Base-by-base conservation (phyloP, 1,139 yeast species). In the Meyerozyma athensensis region DNA sequence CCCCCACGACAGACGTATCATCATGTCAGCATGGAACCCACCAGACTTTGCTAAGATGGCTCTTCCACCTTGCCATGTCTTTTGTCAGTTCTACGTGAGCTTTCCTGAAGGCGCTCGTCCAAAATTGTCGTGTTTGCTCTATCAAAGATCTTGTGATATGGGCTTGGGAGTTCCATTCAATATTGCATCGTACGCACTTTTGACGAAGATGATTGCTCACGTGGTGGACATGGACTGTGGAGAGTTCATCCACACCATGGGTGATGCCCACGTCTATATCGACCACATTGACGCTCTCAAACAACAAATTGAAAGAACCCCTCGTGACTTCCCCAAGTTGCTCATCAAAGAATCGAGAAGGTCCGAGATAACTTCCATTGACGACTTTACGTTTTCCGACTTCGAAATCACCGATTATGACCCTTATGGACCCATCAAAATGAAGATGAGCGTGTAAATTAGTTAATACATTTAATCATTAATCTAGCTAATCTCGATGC, bases 121-220 rank as follows among this genome's bases (percentile, higher is more conserved):
- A 24, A 79, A 71, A 53, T 72, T 92, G 41, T 84, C 94, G 10
- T 94, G 98, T 59, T 76, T 84, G 43, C 68, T 92, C 65, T 92
- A 94, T 62, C 99, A 92, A 64, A 77, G 99, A 53, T 86, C 96
- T n/a, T 92, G 97, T 63, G 99, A 92, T 56, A 90, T 92, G 97
- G 99, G 99, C 0, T 74, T 92, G 26, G 99, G 99, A 9, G 97
- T 92, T 12, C 99, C 99, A 0, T 92, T 92, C 62, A 94, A 92
- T 57, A 92, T 94, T 53, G 98, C 99, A 0, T 87, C 97, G 0
- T 92, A 92, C 57, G 96, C 98, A 0, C 68, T 92, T 42, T 70
- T 92, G 45, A 89, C 97, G 3, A 83, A 77, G 52, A 92, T 92
- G 97, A 85, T 92, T 49, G 98, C 99, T 2, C 90, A 86, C 48